Evolutionary conservation across 164 flowering plant species (phyloP).

Genomic region (grape (Vitis vinifera)): DNA sequence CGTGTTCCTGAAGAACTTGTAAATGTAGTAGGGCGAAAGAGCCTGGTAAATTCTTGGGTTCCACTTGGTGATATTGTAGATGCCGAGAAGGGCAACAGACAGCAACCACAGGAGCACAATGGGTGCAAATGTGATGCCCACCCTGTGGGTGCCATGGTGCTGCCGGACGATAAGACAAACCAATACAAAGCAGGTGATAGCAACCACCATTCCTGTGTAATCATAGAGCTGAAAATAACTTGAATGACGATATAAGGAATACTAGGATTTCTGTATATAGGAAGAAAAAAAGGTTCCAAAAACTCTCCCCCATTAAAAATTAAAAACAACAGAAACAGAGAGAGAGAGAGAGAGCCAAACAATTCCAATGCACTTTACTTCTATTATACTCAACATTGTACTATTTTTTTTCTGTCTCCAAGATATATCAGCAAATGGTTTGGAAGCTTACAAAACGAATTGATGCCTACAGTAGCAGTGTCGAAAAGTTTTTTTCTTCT

Average conservation of each 20-base stretch:
- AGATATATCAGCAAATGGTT: too few species aligned
- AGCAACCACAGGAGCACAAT: slow-evolving; percentile 60
- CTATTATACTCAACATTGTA: not conserved
- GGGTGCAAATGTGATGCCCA: slow-evolving; percentile 66
- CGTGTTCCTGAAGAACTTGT: slow-evolving; percentile 48
- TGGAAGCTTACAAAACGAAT: not conserved
- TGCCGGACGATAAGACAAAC: slow-evolving; percentile 66
- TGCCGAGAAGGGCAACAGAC: slow-evolving; percentile 47
- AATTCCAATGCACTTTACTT: too few species aligned
- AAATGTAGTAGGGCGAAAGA: slow-evolving; percentile 64
- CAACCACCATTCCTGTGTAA: slow-evolving; percentile 42
- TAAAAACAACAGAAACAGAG: too few species aligned
- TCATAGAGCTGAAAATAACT: slow-evolving; percentile 6
- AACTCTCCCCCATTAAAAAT: too few species aligned
- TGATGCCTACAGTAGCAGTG: not conserved
- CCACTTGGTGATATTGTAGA: slow-evolving; percentile 64
- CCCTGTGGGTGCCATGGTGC: slow-evolving; percentile 60
- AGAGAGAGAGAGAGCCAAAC: too few species aligned
- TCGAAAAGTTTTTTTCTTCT: not conserved
- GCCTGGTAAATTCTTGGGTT: slow-evolving; percentile 55
- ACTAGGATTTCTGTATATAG: not conserved
- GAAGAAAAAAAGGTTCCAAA: not conserved
- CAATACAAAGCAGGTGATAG: slow-evolving; percentile 44
- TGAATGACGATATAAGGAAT: not conserved
- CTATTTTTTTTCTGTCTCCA: not conserved